phyloP scores from a whole-genome alignment of 169 alveolate species.

The Eimeria acervulina region DNA sequence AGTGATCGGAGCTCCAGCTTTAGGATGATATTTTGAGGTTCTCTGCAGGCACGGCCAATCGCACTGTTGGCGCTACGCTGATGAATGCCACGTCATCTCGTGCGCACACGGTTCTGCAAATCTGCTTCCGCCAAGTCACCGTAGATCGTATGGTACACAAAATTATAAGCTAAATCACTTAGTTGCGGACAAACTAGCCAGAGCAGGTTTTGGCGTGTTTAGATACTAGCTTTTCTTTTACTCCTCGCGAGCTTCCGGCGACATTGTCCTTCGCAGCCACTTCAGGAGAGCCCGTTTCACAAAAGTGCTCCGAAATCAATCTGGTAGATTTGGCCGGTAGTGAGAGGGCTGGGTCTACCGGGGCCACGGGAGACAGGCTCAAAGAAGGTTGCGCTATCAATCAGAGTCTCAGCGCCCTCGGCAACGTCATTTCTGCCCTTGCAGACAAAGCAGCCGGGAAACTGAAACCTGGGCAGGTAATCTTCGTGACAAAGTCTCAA shows the following conservation, averaged over 20 bases:
- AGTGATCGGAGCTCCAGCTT: not conserved
- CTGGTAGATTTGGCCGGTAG: slow-evolving; percentile 97
- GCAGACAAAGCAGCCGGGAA: slow-evolving; percentile 95
- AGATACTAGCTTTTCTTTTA: not conserved
- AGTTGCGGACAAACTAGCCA: not conserved
- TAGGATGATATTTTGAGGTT: not conserved
- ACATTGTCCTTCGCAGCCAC: slow-evolving; percentile 91
- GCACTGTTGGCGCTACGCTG: slow-evolving; percentile 95
- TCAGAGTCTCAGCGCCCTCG: slow-evolving; percentile 92
- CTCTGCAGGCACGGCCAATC: slow-evolving; percentile 83
- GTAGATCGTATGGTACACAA: slow-evolving; percentile 58
- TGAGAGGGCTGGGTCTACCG: slow-evolving; percentile 96
- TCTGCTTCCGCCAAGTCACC: slow-evolving; percentile 90
- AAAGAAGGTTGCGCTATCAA: slow-evolving; percentile 96
- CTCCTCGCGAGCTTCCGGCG: not conserved
- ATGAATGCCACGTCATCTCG: slow-evolving; percentile 95
- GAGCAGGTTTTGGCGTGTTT: not conserved
- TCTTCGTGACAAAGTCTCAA: too few relatives aligned
- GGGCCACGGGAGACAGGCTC: slow-evolving; percentile 95
- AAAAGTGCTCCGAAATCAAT: slow-evolving; percentile 94
- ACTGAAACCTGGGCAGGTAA: slow-evolving; percentile 86
- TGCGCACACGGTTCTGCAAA: slow-evolving; percentile 95
- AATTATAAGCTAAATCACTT: not conserved
- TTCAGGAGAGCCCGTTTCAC: slow-evolving; percentile 84
- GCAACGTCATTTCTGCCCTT: slow-evolving; percentile 92